These are phyloP conservation scores for Epicoccum sorghinum DNA, from an alignment of 2,329 filamentous ascomycete genomes.

Conservation along the genomic window DNA sequence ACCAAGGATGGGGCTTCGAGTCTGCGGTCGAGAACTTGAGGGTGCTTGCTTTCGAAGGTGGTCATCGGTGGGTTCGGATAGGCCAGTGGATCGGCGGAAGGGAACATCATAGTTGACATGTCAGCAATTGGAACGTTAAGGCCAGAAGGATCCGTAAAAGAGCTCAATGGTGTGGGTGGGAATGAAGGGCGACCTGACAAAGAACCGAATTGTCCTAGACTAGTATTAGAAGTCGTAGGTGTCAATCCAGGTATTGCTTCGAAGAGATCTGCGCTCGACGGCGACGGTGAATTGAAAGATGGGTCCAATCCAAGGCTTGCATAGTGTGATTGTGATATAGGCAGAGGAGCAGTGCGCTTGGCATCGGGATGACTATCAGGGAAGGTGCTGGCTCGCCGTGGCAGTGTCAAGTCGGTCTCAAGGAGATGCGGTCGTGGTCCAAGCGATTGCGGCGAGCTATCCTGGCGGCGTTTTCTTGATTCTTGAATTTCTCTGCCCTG, in stretches of 20 bases:
- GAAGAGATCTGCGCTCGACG: conserved; percentile 37
- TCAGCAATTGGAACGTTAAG: conserved; percentile 64
- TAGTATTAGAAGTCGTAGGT: conserved; percentile 41
- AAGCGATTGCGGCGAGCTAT: conserved; percentile 42
- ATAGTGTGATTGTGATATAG: conserved; percentile 38
- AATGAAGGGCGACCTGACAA: conserved; percentile 36
- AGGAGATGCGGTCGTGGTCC: conserved; percentile 33
- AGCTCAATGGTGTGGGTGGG: conserved; percentile 37
- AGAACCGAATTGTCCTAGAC: conserved; percentile 34
- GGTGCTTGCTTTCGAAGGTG: conserved; percentile 54
- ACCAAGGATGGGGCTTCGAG: conserved; percentile 25
- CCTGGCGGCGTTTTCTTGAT: conserved; percentile 48
- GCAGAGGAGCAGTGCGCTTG: conserved; percentile 37
- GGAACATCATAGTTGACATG: conserved; percentile 80
- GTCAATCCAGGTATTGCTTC: conserved; percentile 42
- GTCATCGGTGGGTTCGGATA: conserved; percentile 80
- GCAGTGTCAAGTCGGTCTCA: conserved; percentile 26
- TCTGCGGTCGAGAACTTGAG: conserved; percentile 35
- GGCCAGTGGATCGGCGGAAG: conserved; percentile 76
- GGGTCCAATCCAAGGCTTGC: conserved; percentile 36
- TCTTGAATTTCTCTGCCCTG: conserved; percentile 36
- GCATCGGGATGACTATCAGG: conserved; percentile 40
- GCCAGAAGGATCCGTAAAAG: conserved; percentile 38
- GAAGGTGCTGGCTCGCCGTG: conserved; percentile 45
- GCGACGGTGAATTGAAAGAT: conserved; percentile 34